Evolutionary conservation across 2,329 filamentous ascomycete species (phyloP).

Genomic region (Colletotrichum sojae): DNA sequence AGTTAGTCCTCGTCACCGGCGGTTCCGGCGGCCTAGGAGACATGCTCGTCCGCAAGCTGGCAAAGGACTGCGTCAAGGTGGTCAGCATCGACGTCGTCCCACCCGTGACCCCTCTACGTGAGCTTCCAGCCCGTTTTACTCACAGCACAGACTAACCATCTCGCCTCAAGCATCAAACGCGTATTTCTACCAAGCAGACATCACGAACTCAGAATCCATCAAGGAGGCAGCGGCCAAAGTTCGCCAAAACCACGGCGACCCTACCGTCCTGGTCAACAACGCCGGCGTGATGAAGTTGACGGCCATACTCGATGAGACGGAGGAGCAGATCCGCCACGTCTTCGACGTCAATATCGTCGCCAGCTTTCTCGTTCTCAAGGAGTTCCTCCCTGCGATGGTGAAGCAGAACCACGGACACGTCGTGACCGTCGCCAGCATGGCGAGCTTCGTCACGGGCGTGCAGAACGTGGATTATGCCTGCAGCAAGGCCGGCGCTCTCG

Average conservation of each 20-base stretch:
- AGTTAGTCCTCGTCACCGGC: slow-evolving; percentile 51
- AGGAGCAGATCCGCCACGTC: slow-evolving; percentile 56
- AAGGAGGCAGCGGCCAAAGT: slow-evolving; percentile 57
- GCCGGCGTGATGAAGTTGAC: slow-evolving; percentile 53
- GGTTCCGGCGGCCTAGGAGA: slow-evolving; percentile 33
- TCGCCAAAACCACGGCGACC: slow-evolving; percentile 51
- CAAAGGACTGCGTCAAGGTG: slow-evolving; percentile 35
- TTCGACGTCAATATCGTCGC: slow-evolving; percentile 65
- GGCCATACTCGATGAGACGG: slow-evolving; percentile 57
- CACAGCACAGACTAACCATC: not conserved
- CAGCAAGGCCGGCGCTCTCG: slow-evolving; percentile 65
- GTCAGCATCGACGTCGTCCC: slow-evolving; percentile 27
- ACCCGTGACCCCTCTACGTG: slow-evolving; percentile 15
- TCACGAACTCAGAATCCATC: slow-evolving; percentile 48
- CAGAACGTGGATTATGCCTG: slow-evolving; percentile 66
- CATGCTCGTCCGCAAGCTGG: slow-evolving; percentile 28
- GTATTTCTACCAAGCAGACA: slow-evolving; percentile 29
- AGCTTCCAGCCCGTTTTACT: not conserved
- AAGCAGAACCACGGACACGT: slow-evolving; percentile 65
- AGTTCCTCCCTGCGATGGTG: slow-evolving; percentile 64
- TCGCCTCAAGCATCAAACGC: slow-evolving; percentile 20
- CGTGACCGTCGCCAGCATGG: slow-evolving; percentile 66
- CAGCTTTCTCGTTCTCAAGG: slow-evolving; percentile 61
- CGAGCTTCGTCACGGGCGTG: slow-evolving; percentile 61
- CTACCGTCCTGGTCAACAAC: slow-evolving; percentile 55